Evolutionary conservation across 768 basidiomycete species (phyloP).

Genomic region (Naganishia randhawae): DNA sequence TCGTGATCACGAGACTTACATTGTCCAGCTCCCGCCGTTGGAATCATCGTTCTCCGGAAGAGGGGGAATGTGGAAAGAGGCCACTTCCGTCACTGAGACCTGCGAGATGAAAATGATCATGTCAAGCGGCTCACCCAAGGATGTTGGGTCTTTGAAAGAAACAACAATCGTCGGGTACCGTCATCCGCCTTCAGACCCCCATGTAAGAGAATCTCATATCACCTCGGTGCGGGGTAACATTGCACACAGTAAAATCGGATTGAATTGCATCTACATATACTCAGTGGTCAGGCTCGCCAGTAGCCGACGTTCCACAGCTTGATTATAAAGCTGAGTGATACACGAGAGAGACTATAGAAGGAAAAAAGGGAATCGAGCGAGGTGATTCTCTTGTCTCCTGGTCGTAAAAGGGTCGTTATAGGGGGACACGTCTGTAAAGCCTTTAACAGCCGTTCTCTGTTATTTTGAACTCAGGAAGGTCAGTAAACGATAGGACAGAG

Average conservation of each 20-base stretch:
- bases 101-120: too few species aligned
- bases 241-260: neutral
- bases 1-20: too few species aligned
- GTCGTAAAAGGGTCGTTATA: conserved; percentile 10
- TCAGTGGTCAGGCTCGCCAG: conserved; percentile 5
- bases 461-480: neutral
- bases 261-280: conserved; percentile 5
- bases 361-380: neutral
- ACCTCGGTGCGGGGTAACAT: neutral
- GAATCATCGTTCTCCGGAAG: too few species aligned
- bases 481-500: neutral
- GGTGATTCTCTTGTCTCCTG: neutral
- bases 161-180: too few species aligned
- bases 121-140: too few species aligned
- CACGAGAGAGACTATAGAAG: neutral
- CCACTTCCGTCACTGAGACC: too few species aligned
- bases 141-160: too few species aligned
- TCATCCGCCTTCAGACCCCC: too few species aligned
- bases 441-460: conserved; percentile 17
- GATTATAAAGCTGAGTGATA: conserved; percentile 18
- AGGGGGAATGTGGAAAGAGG: too few species aligned
- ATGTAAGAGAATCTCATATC: too few species aligned
- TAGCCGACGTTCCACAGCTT: conserved; percentile 6
- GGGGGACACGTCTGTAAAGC: neutral
- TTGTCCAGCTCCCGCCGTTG: too few species aligned